Conservation (phyloP, 1,139 yeast species). For the Yamadazyma taylorii region DNA sequence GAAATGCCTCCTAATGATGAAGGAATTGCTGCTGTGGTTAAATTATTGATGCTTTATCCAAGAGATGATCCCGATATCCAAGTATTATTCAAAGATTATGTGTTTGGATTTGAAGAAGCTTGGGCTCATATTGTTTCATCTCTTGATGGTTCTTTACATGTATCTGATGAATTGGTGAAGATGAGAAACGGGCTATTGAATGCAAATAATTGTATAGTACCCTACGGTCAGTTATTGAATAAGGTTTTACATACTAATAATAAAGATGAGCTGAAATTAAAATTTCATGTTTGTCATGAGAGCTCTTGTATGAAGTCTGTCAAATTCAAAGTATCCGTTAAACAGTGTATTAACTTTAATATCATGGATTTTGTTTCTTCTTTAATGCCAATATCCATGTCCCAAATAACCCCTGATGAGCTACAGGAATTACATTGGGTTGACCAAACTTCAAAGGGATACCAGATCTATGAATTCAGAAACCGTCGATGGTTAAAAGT, state of each 20-base stretch:
- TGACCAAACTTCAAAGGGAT: constrained; percentile 23
- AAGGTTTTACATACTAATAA: not conserved
- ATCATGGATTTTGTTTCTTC: constrained; percentile 33
- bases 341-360: constrained; percentile 44
- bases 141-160: constrained; percentile 30
- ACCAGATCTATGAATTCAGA: constrained; percentile 22
- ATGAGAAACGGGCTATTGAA: not conserved
- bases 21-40: constrained; percentile 39
- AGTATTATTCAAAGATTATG: constrained; percentile 42
- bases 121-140: constrained; percentile 43
- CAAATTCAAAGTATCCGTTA: constrained; percentile 24
- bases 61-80: constrained; percentile 35
- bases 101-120: constrained; percentile 57
- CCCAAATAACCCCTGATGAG: constrained; percentile 18
- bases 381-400: constrained; percentile 26
- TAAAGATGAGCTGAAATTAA: not conserved
- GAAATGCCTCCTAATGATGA: constrained; percentile 42
- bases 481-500: constrained; percentile 31
- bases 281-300: constrained; percentile 5
- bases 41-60: constrained; percentile 44
- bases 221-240: constrained; percentile 4
- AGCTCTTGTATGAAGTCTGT: not conserved
- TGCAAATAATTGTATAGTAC: constrained; percentile 1
- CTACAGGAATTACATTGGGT: constrained; percentile 15
- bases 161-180: not conserved